A percentile compares a stretch with the other conserved stretches of the same genome.
Conservation (phyloP, 371 early-diverging fungal species). For the Apophysomyces sp. region DNA sequence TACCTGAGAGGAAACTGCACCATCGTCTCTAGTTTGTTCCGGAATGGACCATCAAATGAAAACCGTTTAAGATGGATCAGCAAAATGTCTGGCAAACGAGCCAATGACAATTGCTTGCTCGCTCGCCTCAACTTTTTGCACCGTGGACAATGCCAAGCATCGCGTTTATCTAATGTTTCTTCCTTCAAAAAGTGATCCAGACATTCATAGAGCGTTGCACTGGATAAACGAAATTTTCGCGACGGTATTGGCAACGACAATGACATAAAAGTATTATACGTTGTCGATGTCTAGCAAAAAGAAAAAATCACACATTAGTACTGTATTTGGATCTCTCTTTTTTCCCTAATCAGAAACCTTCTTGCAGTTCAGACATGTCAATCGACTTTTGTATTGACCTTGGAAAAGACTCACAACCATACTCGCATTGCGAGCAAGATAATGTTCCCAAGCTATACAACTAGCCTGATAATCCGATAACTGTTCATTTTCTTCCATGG, state of each 20-base stretch:
- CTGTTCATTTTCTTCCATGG: constrained; percentile 18
- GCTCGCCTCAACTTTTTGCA: constrained; percentile 70
- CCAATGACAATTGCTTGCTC: constrained; percentile 67
- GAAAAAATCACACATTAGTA: neutral
- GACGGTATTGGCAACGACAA: constrained; percentile 83
- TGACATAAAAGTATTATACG: constrained; percentile 77
- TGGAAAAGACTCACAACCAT: constrained; percentile 89
- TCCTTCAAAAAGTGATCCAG: constrained; percentile 70
- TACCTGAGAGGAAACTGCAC: constrained; percentile 73
- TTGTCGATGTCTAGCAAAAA: constrained; percentile 38
- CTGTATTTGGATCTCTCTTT: neutral
- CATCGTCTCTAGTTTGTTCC: constrained; percentile 80
- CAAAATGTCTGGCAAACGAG: constrained; percentile 75
- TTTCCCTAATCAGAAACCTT: constrained; percentile 30
- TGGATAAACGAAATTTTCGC: constrained; percentile 8
- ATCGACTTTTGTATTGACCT: constrained; percentile 73
- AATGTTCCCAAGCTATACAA: constrained; percentile 73
- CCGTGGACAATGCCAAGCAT: constrained; percentile 79
- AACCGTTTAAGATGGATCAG: constrained; percentile 88
- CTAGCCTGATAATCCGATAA: constrained; percentile 48
- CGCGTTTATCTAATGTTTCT: constrained; percentile 79
- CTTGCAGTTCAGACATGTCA: constrained; percentile 80
- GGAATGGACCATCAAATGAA: constrained; percentile 79
- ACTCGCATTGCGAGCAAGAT: constrained; percentile 73
- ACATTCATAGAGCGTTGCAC: constrained; percentile 65